Percentiles rank a stretch among this genome's conserved stretches.
Conservation (phyloP, 225 moss, liverwort and hornwort genomes). For the Sphagnum contortum region DNA sequence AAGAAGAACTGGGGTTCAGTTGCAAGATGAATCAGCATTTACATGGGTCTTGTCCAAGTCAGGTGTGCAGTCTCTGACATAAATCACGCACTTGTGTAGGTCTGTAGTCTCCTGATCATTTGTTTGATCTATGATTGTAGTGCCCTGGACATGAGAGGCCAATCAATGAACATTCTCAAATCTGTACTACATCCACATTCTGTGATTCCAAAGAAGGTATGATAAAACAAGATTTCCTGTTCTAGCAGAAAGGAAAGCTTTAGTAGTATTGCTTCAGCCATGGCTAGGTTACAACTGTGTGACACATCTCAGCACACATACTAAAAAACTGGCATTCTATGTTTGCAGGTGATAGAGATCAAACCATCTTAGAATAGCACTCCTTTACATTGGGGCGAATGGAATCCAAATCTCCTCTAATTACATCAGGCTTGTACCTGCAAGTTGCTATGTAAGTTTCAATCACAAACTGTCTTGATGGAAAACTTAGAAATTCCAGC, state of each 20-base stretch:
- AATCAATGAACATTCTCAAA: too few species aligned
- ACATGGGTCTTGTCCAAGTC: constrained; percentile 36
- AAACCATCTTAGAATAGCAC: constrained; percentile 48
- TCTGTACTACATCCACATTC: too few species aligned
- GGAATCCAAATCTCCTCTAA: constrained; percentile 78
- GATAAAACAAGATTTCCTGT: not conserved
- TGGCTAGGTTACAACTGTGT: too few species aligned
- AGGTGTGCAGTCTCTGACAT: constrained; percentile 28
- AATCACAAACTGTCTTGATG: too few species aligned
- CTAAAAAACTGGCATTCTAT: too few species aligned
- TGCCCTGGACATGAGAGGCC: constrained; percentile 35
- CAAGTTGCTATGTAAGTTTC: not conserved
- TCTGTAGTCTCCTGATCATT: constrained; percentile 80
- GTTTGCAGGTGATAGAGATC: not conserved
- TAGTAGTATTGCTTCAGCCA: not conserved
- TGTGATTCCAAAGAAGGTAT: too few species aligned
- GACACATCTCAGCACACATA: too few species aligned
- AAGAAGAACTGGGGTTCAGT: too few species aligned
- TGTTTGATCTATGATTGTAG: constrained; percentile 46
- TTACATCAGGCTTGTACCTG: constrained; percentile 74
- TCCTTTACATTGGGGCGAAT: constrained; percentile 64
- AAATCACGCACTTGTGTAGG: constrained; percentile 63
- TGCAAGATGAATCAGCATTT: constrained; percentile 1
- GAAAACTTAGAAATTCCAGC: too few species aligned
- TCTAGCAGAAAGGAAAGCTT: not conserved